Evolutionary conservation across 1,139 yeast species (phyloP), one percentile per base, ranked within the genome.

Genomic region (Suhomyces terraborum): DNA sequence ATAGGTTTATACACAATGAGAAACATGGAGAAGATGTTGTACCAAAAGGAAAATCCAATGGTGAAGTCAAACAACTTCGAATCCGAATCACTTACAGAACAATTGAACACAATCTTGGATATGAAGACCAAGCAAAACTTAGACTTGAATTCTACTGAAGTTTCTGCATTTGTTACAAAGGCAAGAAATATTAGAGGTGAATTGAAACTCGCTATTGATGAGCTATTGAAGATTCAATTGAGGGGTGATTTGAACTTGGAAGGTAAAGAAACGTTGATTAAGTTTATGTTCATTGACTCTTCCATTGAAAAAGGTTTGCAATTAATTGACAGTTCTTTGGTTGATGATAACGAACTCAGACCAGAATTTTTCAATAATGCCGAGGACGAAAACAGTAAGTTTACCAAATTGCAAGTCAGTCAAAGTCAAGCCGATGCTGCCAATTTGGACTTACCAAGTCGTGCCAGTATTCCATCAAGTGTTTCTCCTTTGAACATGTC

Each of bases 181-280:
- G 77, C 82, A 2, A 52, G 58, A 16, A 56, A 58, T 8, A 69
- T 80, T 13, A 72, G 82, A 43, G 50, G 52, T 1, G 73, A 74
- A 43, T 66, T 85, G 39, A 75, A 71, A 45, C 68, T 67, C 24
- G 72, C 84, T 0, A 81, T 83, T 38, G 71, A 72, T 35, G 84
- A 81, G 42, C 61, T 85, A 40, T 75, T 80, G 53, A 69, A 69
- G 38, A 58, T 83, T 24, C 83, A 84, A 56, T 59, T 75, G 19
- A 68, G 73, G 36, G 75, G 76, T 21, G 69, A 75, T 46, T 66
- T 85, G 51, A 79, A 71, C 43, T 54, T 80, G 4, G 85, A 83
- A 51, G 93, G 91, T 8, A 84, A 84, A 53, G 94, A 84, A 54
- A 80, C 88, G 0, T 65, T 85, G 40, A 73, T 85, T 27, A 69